Evolutionary conservation across 306 rosid genomes (phyloP).

Genomic region (Ziziphus jujuba): DNA sequence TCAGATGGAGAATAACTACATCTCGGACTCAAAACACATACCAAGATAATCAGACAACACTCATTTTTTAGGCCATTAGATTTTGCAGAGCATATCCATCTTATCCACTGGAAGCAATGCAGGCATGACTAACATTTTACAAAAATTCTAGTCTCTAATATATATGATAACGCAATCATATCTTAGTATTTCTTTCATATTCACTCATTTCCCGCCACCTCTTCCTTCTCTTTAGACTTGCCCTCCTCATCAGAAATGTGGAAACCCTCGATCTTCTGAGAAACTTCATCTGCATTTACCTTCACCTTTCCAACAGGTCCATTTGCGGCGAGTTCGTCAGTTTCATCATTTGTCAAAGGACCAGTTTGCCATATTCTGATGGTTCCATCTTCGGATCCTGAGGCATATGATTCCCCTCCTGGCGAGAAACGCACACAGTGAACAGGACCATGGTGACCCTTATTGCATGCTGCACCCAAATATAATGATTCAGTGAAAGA

Average conservation of each 20-base stretch:
- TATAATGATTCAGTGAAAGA: neutral
- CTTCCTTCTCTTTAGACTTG: conserved; percentile 63
- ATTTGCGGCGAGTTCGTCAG: conserved; percentile 49
- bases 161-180: neutral
- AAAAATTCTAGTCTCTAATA: neutral
- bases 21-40: too few relatives aligned
- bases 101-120: too few relatives aligned
- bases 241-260: conserved; percentile 70
- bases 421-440: conserved; percentile 97
- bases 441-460: conserved; percentile 99
- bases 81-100: too few relatives aligned
- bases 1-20: too few relatives aligned
- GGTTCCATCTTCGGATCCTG: conserved; percentile 99
- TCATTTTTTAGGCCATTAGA: too few relatives aligned
- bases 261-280: conserved; percentile 81
- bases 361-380: conserved; percentile 99
- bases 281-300: conserved; percentile 64
- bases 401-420: conserved; percentile 98
- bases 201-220: conserved; percentile 55
- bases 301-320: conserved; percentile 60
- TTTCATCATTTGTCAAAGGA: conserved; percentile 59
- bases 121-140: too few relatives aligned
- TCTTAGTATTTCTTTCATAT: neutral
- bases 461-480: conserved; percentile 82
- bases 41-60: too few relatives aligned